These are phyloP conservation scores for Carpinus fangiana DNA, from an alignment of 306 rosid species.

Conservation along the genomic window DNA sequence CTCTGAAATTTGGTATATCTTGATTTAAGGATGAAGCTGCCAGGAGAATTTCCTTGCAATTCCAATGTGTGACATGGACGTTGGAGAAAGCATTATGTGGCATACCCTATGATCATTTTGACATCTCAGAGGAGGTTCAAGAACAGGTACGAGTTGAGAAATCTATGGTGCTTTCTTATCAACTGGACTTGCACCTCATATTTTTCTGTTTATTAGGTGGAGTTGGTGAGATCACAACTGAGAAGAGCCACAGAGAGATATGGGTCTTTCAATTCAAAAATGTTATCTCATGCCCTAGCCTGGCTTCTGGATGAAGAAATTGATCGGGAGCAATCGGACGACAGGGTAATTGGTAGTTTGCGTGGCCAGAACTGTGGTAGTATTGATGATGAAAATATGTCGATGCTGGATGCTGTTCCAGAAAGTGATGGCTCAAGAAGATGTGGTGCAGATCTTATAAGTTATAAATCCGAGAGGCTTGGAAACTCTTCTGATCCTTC, in stretches of 20 bases:
- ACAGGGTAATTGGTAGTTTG: constrained; percentile 36
- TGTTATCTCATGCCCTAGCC: constrained; percentile 45
- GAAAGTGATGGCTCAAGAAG: constrained; percentile 38
- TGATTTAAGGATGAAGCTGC: constrained; percentile 82
- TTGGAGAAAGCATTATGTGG: constrained; percentile 73
- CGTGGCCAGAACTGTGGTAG: constrained; percentile 40
- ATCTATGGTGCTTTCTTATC: constrained; percentile 11
- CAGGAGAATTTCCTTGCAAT: constrained; percentile 64
- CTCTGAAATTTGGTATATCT: constrained; percentile 57
- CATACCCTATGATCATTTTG: constrained; percentile 65
- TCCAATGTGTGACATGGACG: constrained; percentile 85
- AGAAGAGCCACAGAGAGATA: constrained; percentile 80
- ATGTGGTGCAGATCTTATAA: constrained; percentile 35
- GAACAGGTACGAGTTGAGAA: constrained; percentile 73
- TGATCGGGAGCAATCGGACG: constrained; percentile 40
- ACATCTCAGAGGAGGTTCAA: constrained; percentile 88
- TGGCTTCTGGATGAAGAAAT: constrained; percentile 53
- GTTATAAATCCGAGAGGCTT: constrained; percentile 33
- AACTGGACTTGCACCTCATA: constrained; percentile 7
- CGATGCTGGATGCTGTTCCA: constrained; percentile 38
- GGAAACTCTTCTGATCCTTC: constrained; percentile 45
- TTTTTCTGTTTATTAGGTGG: constrained; percentile 59
- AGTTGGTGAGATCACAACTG: constrained; percentile 81
- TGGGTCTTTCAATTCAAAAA: constrained; percentile 54
- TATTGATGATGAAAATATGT: constrained; percentile 38